Percentiles rank a stretch among this genome's conserved stretches.
These are phyloP conservation scores for Niveomyces coronatus DNA, from an alignment of 2,329 filamentous ascomycete genomes.

Conservation along the genomic window DNA sequence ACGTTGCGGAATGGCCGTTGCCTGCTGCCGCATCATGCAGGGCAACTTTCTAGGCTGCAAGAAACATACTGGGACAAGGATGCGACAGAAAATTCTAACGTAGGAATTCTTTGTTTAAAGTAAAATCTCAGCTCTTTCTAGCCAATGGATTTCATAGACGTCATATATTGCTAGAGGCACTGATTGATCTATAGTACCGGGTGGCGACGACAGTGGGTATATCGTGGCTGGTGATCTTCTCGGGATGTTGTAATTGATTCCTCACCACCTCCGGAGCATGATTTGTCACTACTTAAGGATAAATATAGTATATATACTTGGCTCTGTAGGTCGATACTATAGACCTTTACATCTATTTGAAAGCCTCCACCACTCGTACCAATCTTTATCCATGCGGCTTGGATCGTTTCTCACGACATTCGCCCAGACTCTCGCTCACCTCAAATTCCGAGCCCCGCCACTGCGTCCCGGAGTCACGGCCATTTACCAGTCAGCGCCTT, in stretches of 20 bases:
- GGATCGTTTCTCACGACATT: slow-evolving; percentile 36
- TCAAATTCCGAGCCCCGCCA: slow-evolving; percentile 20
- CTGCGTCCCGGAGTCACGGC: slow-evolving; percentile 12
- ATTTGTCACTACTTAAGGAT: slow-evolving; percentile 9
- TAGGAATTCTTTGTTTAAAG: not conserved
- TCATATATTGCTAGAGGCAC: not conserved
- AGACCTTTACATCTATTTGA: too few species aligned
- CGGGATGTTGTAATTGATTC: slow-evolving; percentile 4
- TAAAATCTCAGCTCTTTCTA: too few species aligned
- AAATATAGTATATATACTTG: too few species aligned
- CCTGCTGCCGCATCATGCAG: too few species aligned
- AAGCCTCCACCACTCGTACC: too few species aligned
- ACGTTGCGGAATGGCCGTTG: too few species aligned
- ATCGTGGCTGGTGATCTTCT: slow-evolving; percentile 1
- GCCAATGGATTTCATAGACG: not conserved
- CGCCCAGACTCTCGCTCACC: slow-evolving; percentile 36
- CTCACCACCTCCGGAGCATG: slow-evolving; percentile 2
- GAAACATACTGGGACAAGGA: too few species aligned
- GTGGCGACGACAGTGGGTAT: slow-evolving; percentile 8
- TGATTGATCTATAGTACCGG: not conserved
- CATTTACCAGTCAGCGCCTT: slow-evolving; percentile 17
- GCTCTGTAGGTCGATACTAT: too few species aligned
- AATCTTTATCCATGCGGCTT: slow-evolving; percentile 35
- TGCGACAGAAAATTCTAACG: too few species aligned
- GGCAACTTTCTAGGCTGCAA: too few species aligned